Percentiles rank a stretch among this genome's conserved stretches.
Evolutionary conservation across 352 stramenopile species (phyloP).

Genomic region (Phytophthora pistaciae): DNA sequence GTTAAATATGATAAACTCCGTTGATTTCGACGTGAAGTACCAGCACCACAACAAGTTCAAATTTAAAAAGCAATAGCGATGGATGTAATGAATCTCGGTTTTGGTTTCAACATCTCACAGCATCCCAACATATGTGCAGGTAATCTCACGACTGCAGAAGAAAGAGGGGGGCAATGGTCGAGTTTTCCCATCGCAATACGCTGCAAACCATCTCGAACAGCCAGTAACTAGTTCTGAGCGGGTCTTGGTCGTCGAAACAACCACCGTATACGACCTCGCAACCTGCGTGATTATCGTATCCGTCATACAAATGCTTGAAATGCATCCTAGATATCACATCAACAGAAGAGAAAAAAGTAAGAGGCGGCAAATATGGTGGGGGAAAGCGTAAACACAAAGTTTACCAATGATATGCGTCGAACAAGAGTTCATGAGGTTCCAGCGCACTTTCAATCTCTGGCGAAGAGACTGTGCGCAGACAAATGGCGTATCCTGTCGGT

Average conservation of each 20-base stretch:
- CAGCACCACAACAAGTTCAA: no score
- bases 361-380: no score
- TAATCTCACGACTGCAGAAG: no score
- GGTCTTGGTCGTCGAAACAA: no score
- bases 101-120: no score
- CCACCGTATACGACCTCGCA: conserved; percentile 32
- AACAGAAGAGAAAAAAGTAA: no score
- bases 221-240: conserved; percentile 45
- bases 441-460: conserved; percentile 53
- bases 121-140: no score
- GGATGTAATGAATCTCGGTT: no score
- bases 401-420: conserved; percentile 63
- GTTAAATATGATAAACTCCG: no score
- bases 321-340: conserved; percentile 31
- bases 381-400: not conserved
- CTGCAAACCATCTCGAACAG: conserved; percentile 68
- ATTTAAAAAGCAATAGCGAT: no score
- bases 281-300: conserved; percentile 37
- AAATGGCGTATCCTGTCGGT: conserved; percentile 58
- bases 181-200: conserved; percentile 68
- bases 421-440: conserved; percentile 51
- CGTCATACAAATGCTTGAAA: conserved; percentile 60
- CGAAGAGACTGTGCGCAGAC: conserved; percentile 57
- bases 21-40: no score
- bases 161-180: no score